Evolutionary conservation across 768 basidiomycete genomes (phyloP).

Genomic region (Pulveroboletus sp.): DNA sequence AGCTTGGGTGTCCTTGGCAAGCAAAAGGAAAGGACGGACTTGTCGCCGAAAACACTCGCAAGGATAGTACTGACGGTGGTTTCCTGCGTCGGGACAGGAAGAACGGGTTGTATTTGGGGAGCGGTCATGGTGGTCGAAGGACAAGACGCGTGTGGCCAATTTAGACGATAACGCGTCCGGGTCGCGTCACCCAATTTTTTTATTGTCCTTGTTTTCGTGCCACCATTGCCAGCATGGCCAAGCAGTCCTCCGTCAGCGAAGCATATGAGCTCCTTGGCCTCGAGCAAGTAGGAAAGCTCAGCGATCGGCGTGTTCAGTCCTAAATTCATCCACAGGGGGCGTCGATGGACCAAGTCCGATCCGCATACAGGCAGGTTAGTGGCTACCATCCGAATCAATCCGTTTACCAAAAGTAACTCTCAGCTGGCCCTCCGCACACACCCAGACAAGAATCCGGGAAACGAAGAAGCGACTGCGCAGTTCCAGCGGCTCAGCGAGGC

Average conservation of each 20-base stretch:
- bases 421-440: slow-evolving; percentile 67
- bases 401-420: not conserved
- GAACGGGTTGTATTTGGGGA: not conserved
- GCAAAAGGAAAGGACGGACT: slow-evolving; percentile 48
- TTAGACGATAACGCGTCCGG: slow-evolving; percentile 23
- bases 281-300: slow-evolving; percentile 40
- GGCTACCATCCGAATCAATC: not conserved
- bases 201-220: slow-evolving; percentile 2
- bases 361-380: slow-evolving; percentile 64
- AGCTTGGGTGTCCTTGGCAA: slow-evolving; percentile 1
- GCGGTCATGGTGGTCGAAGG: slow-evolving; percentile 9
- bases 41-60: slow-evolving; percentile 51
- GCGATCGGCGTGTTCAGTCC: not conserved
- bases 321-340: slow-evolving; percentile 43
- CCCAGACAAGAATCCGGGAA: slow-evolving; percentile 73
- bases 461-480: slow-evolving; percentile 61
- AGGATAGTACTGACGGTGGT: slow-evolving; percentile 31
- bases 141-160: slow-evolving; percentile 12
- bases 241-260: slow-evolving; percentile 34
- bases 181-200: slow-evolving; percentile 23
- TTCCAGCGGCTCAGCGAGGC: slow-evolving; percentile 72
- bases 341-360: slow-evolving; percentile 62
- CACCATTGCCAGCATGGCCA: slow-evolving; percentile 31
- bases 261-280: slow-evolving; percentile 50
- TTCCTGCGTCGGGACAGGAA: slow-evolving; percentile 7